Base-by-base conservation (phyloP, 805 yeast genomes). In the Ogataea saltuana region DNA sequence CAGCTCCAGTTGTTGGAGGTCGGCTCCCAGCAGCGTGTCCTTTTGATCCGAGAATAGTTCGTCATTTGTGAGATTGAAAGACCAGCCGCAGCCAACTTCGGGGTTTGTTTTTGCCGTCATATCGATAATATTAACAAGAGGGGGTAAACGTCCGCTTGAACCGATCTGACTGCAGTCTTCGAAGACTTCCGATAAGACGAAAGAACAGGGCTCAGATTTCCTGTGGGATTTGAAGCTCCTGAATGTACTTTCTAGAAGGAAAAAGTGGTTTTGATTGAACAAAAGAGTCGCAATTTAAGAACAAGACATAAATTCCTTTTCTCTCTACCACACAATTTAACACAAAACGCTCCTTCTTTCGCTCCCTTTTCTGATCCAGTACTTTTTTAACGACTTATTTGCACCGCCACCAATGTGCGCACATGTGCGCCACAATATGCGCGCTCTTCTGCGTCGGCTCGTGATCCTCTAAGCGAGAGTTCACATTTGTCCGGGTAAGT, bases 1-100 rank as follows among this genome's bases (percentile, higher is more conserved):
- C 25, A 49, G 44, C 10, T 41, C 47, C 27, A 49, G 16, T 35
- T 45, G 49, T 32, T 40, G 42, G 18, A 49, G 33, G 9, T 49
- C 53, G 8, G 50, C 33, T 21, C 42, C 49, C 13, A 42, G 34
- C 12, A 39, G 27, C 33, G 31, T 39, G 27, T 41, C 44, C 34
- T 37, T 46, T 27, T 21, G 28, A 11, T 42, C 42, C 40, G 36
- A 15, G 4, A 25, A 12, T 2, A 35, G 16, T n/a, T 26, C 33
- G 8, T 41, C 44, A 28, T 26, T 19, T n/a, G 18, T 33, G 16
- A 40, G 15, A 19, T 22, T 26, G 20, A 40, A 40, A 6, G 43
- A 26, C 32, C 26, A 27, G 3, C 27, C 32, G 16, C 28, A 36
- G 18, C 26, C 33, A 19, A 27, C 18, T 9, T 36, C 40, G 16